Evolutionary conservation across 2,329 filamentous ascomycete genomes (phyloP), one percentile per base, ranked within the genome.

Genomic region (Trichoderma hamatum): DNA sequence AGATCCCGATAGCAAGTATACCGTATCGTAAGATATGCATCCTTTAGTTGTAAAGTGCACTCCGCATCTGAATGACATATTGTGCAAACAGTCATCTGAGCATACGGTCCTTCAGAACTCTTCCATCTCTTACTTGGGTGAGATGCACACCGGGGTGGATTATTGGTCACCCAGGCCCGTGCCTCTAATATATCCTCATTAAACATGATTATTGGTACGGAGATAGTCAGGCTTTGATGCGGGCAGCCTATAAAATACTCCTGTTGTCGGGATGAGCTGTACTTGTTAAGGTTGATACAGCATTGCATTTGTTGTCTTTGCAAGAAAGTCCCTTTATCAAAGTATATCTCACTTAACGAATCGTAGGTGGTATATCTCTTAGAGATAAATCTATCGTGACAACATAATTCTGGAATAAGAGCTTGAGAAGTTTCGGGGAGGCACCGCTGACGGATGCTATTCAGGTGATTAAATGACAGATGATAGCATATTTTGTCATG

Each of bases 1-100:
- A 67, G 34, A 13, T 67, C 64, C 60, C 64, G 51, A 21, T 36
- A 67, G 54, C 54, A 67, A 28, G 64, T 67, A 60, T 67, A 67
- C 28, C 34, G 26, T 7, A 67, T 16, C 34, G 34, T 16, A 32
- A 67, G 36, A 1, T 2, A 24, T 4, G 0, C 0, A 32, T n/a
- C n/a, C n/a, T n/a, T n/a, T 30, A 67, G 7, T 5, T 67, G 10
- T 28, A 67, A 32, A 51, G 19, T 14, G 30, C 54, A 67, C 32
- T 67, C 54, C 19, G 54, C 56, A 52, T 67, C 64, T 28, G 64
- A 58, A 49, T 67, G 19, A 19, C 64, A 67, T 30, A 67, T 51
- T 1, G 21, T 60, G 6, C 64, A 67, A 10, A 32, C 30, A 1
- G 13, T 21, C 30, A 67, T 49, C 28, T 67, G 64, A 2, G 19